phyloP scores from a whole-genome alignment of 345 rosid species.

The Noccaea bulbosa region DNA sequence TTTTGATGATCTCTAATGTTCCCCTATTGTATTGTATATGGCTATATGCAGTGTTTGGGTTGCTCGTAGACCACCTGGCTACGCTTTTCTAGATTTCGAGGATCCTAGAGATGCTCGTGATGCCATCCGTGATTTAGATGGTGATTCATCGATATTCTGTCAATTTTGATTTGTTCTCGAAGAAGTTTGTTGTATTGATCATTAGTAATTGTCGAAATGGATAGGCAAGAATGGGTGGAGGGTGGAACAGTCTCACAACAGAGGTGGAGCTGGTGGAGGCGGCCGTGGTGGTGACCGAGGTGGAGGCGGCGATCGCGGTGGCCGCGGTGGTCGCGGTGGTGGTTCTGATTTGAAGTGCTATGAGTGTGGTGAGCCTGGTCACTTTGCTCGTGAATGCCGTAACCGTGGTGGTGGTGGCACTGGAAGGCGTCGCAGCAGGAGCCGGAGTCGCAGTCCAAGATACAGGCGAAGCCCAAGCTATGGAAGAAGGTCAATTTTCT shows the following conservation, averaged over 20 bases:
- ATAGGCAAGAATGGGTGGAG: slow-evolving; percentile 92
- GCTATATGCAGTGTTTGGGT: slow-evolving; percentile 90
- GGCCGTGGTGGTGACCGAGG: slow-evolving; percentile 56
- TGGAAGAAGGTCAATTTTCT: slow-evolving; percentile 62
- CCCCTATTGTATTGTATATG: not conserved
- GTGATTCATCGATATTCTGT: slow-evolving; percentile 41
- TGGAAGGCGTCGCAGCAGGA: slow-evolving; percentile 67
- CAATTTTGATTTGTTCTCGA: not conserved
- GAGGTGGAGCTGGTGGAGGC: slow-evolving; percentile 65
- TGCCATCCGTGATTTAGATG: slow-evolving; percentile 80
- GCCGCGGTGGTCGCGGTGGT: slow-evolving; percentile 73
- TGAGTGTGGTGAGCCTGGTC: slow-evolving; percentile 93
- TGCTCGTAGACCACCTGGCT: slow-evolving; percentile 97
- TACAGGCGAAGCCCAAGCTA: slow-evolving; percentile 88
- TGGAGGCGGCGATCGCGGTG: slow-evolving; percentile 46
- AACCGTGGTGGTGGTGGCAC: slow-evolving; percentile 63
- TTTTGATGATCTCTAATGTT: not conserved
- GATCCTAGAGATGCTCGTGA: slow-evolving; percentile 83
- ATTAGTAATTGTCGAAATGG: not conserved
- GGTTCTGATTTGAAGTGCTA: slow-evolving; percentile 90
- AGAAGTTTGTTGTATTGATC: not conserved
- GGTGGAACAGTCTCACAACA: slow-evolving; percentile 86
- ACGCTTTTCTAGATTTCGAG: slow-evolving; percentile 85
- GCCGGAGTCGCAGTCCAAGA: slow-evolving; percentile 81
- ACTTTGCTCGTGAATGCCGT: slow-evolving; percentile 91